phyloP scores from a whole-genome alignment of 305 asterid species.

The Caryopteris hybrid region DNA sequence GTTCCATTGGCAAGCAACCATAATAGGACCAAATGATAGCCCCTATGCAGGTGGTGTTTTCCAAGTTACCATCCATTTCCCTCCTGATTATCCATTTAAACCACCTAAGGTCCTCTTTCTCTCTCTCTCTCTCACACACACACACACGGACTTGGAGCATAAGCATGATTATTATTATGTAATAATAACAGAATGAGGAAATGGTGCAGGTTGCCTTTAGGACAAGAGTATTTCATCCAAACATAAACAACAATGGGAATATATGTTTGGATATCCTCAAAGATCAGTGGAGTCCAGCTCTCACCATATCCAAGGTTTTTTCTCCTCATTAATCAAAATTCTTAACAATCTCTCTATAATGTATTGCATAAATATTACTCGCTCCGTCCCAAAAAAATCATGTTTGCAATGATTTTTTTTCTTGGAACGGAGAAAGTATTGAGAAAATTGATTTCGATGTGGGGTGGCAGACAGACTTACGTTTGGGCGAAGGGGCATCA shows the following conservation, averaged over 20 bases:
- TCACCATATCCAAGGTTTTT: conserved; percentile 81
- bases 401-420: too few relatives aligned
- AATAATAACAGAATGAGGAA: not conserved
- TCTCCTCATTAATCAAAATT: not conserved
- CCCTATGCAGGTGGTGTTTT: conserved; percentile 86
- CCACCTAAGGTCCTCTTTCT: conserved; percentile 70
- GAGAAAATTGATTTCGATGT: too few relatives aligned
- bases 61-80: conserved; percentile 85
- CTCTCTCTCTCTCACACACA: not conserved
- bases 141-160: too few relatives aligned
- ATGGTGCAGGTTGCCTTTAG: conserved; percentile 75
- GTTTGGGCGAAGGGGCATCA: too few relatives aligned
- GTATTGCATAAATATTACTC: too few relatives aligned
- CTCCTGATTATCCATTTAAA: conserved; percentile 85
- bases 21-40: conserved; percentile 87
- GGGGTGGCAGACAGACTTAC: too few relatives aligned
- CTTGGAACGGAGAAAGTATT: too few relatives aligned
- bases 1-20: conserved; percentile 94
- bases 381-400: too few relatives aligned
- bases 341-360: not conserved
- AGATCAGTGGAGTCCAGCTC: conserved; percentile 98
- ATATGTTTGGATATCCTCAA: conserved; percentile 86
- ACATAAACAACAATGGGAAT: conserved; percentile 80
- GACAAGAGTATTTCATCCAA: conserved; percentile 89
- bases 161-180: too few relatives aligned